phyloP scores from a whole-genome alignment of 371 early-diverging fungal genomes.

The Lichtheimia ramosa region DNA sequence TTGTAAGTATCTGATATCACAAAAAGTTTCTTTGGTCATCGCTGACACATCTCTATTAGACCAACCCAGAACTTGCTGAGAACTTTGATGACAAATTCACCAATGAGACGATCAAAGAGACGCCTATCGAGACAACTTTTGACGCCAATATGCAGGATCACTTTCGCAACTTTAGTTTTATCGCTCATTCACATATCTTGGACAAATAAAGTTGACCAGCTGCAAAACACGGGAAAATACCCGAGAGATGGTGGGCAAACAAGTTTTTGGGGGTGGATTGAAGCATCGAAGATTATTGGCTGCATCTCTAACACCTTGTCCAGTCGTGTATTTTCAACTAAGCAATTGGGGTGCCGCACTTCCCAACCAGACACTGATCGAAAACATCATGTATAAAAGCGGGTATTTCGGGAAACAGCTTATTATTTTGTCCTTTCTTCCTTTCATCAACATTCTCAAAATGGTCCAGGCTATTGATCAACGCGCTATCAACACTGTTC shows the following conservation, averaged over 20 bases:
- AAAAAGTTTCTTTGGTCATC: background rate
- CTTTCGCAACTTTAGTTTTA: conserved; percentile 47
- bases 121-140: conserved; percentile 31
- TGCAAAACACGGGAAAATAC: conserved; percentile 2
- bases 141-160: conserved; percentile 37
- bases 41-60: conserved; percentile 22
- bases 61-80: conserved; percentile 46
- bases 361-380: conserved; percentile 3
- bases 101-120: conserved; percentile 37
- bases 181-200: conserved; percentile 27
- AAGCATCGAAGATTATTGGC: background rate
- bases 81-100: conserved; percentile 53
- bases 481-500: conserved; percentile 88
- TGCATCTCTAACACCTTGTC: background rate
- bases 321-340: conserved; percentile 6
- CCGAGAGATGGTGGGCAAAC: background rate
- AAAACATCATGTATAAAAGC: conserved; percentile 1
- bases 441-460: conserved; percentile 16
- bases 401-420: background rate
- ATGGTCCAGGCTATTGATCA: conserved; percentile 63
- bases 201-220: background rate
- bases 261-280: conserved; percentile 5
- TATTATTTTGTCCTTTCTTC: conserved; percentile 8
- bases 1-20: conserved; percentile 41
- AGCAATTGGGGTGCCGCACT: background rate